A percentile compares a stretch with the other conserved stretches of the same genome.
These are phyloP conservation scores for Lentinula detonsa DNA, from an alignment of 768 basidiomycete species.

Conservation along the genomic window DNA sequence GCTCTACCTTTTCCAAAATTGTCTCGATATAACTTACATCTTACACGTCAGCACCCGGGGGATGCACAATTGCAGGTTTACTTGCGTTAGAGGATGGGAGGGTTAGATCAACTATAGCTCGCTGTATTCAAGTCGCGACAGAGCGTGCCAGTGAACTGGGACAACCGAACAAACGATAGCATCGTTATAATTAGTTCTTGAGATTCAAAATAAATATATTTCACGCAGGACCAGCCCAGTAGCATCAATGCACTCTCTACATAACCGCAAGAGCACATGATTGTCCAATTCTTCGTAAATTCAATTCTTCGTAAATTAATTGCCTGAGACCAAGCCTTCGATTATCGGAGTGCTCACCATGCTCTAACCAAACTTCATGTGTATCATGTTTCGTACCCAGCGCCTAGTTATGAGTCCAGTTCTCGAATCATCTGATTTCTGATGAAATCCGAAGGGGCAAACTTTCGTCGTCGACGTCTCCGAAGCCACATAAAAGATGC, in stretches of 20 bases:
- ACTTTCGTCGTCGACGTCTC: neutral
- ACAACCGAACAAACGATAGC: constrained; percentile 52
- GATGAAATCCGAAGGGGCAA: neutral
- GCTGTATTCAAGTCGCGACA: constrained; percentile 91
- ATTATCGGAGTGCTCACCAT: too few species aligned
- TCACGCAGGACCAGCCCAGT: too few species aligned
- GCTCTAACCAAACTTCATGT: neutral
- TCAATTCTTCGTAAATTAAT: too few species aligned
- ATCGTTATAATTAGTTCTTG: neutral
- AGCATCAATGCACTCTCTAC: too few species aligned
- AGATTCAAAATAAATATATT: too few species aligned
- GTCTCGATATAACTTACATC: neutral
- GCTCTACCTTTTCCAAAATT: constrained; percentile 16
- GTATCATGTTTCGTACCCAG: neutral
- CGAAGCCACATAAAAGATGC: neutral
- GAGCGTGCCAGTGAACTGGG: constrained; percentile 84
- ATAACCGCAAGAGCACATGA: too few species aligned
- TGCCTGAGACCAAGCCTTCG: too few species aligned
- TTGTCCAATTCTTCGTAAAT: too few species aligned
- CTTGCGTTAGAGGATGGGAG: constrained; percentile 91
- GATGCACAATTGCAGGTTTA: constrained; percentile 97
- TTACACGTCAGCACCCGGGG: constrained; percentile 73
- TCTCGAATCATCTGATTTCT: neutral
- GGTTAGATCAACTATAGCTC: constrained; percentile 90
- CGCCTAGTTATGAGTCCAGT: neutral